Conservation (phyloP, 1,284 basidiomycete genomes). For the Entoloma clypeatum region DNA sequence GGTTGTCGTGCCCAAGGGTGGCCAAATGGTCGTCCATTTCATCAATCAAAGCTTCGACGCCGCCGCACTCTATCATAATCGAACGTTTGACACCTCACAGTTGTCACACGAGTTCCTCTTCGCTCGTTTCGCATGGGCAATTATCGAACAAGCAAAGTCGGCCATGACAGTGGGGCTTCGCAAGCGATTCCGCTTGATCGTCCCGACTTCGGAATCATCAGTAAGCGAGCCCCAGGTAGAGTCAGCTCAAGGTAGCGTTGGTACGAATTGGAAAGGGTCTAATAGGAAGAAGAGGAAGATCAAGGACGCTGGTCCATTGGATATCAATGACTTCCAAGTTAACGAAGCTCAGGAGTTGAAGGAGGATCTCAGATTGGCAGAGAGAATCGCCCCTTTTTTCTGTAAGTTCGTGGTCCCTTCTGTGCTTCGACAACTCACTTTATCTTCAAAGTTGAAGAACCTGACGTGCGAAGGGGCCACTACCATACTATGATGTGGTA, state of each 20-base stretch:
- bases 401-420: conserved; percentile 6
- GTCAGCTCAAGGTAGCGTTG: conserved; percentile 7
- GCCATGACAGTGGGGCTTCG: too few relatives aligned
- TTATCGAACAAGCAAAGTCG: too few relatives aligned
- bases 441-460: not conserved
- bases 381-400: conserved; percentile 7
- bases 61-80: conserved; percentile 11
- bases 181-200: too few relatives aligned
- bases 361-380: conserved; percentile 9
- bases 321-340: conserved; percentile 3
- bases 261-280: conserved; percentile 5
- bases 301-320: conserved; percentile 5
- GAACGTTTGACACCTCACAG: conserved; percentile 8
- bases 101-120: conserved; percentile 11
- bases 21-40: conserved; percentile 15
- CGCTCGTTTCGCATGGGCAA: conserved; percentile 18
- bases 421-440: conserved; percentile 1
- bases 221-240: conserved; percentile 6
- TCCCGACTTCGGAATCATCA: conserved; percentile 3
- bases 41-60: conserved; percentile 6
- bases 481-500: conserved; percentile 6
- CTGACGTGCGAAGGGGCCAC: not conserved
- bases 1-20: conserved; percentile 14
- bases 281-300: conserved; percentile 4
- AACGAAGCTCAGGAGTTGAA: conserved; percentile 8